Evolutionary conservation across 768 basidiomycete species (phyloP).

Genomic region (Amanita jacksonii): DNA sequence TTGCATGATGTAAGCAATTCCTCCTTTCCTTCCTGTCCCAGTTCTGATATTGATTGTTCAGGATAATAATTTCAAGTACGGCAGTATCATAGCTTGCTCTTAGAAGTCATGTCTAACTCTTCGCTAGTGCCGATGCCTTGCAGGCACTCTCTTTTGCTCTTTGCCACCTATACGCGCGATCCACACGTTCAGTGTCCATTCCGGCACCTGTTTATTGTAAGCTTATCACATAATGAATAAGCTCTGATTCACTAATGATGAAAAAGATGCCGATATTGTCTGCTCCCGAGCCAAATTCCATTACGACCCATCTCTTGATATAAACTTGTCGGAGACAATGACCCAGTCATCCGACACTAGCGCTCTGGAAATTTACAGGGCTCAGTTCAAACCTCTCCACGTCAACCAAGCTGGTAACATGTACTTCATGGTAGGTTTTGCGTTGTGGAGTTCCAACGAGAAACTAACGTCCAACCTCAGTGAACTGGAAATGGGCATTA

Average conservation of each 20-base stretch:
- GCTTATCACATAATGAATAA: constrained; percentile 13
- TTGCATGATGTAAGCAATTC: constrained; percentile 29
- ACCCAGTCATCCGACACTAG: constrained; percentile 36
- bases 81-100: too few species aligned
- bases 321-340: constrained; percentile 54
- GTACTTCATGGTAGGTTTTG: constrained; percentile 45
- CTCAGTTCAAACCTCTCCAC: constrained; percentile 49
- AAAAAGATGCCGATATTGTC: constrained; percentile 73
- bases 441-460: too few species aligned
- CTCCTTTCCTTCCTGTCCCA: neutral
- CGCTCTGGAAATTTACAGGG: constrained; percentile 37
- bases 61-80: constrained; percentile 54
- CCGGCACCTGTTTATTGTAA: constrained; percentile 80
- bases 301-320: constrained; percentile 50
- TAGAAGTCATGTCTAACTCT: neutral
- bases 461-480: too few species aligned
- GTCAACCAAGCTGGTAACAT: constrained; percentile 38
- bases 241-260: neutral
- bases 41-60: constrained; percentile 10
- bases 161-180: constrained; percentile 73
- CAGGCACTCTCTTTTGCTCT: constrained; percentile 65
- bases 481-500: neutral
- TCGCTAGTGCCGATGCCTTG: constrained; percentile 48
- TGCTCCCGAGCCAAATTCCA: constrained; percentile 77
- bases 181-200: constrained; percentile 79